Evolutionary conservation across 768 basidiomycete genomes (phyloP).

Genomic region (Coprinellus micaceus): DNA sequence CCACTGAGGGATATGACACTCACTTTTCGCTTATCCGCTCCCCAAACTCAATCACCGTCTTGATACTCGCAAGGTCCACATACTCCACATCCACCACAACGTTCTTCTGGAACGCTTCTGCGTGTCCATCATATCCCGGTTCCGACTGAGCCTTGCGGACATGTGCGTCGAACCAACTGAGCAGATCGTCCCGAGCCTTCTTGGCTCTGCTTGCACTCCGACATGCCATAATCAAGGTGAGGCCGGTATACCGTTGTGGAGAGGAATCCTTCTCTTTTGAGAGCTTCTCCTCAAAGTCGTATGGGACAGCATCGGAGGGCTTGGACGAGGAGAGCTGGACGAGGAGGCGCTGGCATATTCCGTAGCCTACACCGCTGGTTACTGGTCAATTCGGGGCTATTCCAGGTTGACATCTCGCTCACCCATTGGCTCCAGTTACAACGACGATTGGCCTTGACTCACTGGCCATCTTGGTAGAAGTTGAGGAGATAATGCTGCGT

Average conservation of each 20-base stretch:
- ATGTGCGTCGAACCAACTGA: slow-evolving; percentile 50
- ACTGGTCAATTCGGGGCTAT: background rate
- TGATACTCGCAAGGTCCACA: slow-evolving; percentile 62
- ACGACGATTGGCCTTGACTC: slow-evolving; percentile 46
- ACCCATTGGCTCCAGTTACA: slow-evolving; percentile 74
- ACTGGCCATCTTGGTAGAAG: slow-evolving; percentile 27
- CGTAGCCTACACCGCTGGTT: slow-evolving; percentile 76
- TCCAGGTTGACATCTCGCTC: slow-evolving; percentile 13
- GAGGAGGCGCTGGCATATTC: slow-evolving; percentile 76
- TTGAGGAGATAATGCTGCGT: slow-evolving; percentile 2
- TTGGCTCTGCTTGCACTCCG: slow-evolving; percentile 63
- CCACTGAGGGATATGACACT: slow-evolving; percentile 14
- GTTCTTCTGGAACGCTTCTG: slow-evolving; percentile 54
- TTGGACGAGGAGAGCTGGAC: slow-evolving; percentile 53
- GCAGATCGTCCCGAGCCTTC: slow-evolving; percentile 53
- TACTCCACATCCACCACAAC: slow-evolving; percentile 56
- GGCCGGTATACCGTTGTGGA: slow-evolving; percentile 38
- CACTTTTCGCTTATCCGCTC: slow-evolving; percentile 53
- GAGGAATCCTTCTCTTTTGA: slow-evolving; percentile 14
- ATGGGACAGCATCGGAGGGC: slow-evolving; percentile 51
- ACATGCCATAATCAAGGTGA: slow-evolving; percentile 81
- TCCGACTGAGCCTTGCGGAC: slow-evolving; percentile 34
- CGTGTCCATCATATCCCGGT: slow-evolving; percentile 46
- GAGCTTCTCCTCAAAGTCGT: slow-evolving; percentile 31
- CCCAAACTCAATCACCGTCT: slow-evolving; percentile 60